Percentiles rank a stretch among this genome's conserved stretches.
phyloP scores from a whole-genome alignment of 2,329 filamentous ascomycete species.

The Phialophora tarda region DNA sequence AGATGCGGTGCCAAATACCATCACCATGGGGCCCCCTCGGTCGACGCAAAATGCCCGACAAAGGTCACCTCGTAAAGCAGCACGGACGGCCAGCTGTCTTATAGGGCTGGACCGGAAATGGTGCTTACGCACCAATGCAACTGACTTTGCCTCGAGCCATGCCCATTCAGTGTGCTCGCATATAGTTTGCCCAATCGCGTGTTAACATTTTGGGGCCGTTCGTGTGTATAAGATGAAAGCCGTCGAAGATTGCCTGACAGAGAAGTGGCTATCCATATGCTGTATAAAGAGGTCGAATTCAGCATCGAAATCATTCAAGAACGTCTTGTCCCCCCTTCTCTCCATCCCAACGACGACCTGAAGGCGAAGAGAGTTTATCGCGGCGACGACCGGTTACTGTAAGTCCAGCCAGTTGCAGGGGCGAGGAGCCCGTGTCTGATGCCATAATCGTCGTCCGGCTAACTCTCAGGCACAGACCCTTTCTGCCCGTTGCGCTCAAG shows the following conservation, averaged over 20 bases:
- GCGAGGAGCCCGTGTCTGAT: neutral
- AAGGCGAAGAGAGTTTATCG: neutral
- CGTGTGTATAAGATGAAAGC: neutral
- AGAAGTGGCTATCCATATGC: neutral
- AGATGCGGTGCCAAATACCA: slow-evolving; percentile 4
- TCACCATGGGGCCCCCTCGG: neutral
- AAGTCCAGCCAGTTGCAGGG: neutral
- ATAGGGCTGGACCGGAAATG: slow-evolving; percentile 22
- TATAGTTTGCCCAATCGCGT: neutral
- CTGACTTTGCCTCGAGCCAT: slow-evolving; percentile 10
- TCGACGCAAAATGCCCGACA: slow-evolving; percentile 7
- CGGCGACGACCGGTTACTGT: neutral
- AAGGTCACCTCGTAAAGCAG: slow-evolving; percentile 19
- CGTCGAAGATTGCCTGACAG: slow-evolving; percentile 11
- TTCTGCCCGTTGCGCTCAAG: neutral
- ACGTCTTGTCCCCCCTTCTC: neutral
- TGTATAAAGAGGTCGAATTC: slow-evolving; percentile 11
- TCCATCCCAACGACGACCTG: neutral
- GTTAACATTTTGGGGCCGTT: neutral
- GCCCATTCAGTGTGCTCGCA: slow-evolving; percentile 1
- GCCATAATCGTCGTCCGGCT: slow-evolving; percentile 18
- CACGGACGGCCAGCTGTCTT: neutral
- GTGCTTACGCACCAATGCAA: slow-evolving; percentile 19
- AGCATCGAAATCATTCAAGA: neutral
- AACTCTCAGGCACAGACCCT: slow-evolving; percentile 9